These are phyloP conservation scores for Cronartium quercuum DNA, from an alignment of 1,284 basidiomycete species.

Conservation along the genomic window DNA sequence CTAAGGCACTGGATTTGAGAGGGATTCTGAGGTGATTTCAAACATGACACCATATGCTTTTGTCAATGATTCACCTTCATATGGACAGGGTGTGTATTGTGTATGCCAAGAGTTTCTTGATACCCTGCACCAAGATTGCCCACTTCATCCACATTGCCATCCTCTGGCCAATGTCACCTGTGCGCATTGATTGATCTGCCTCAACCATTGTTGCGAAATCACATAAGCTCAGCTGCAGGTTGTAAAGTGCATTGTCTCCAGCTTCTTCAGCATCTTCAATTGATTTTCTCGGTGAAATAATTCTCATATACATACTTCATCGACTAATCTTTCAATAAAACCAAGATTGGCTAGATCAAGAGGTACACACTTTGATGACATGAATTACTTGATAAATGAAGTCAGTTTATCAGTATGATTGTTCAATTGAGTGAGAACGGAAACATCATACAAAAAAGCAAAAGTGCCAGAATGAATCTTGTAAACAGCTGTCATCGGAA, in stretches of 20 bases:
- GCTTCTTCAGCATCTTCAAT: background rate
- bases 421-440: background rate
- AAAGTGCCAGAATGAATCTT: background rate
- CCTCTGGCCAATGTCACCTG: constrained; percentile 2
- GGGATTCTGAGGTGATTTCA: too few species aligned
- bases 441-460: background rate
- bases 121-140: constrained; percentile 16
- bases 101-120: background rate
- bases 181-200: background rate
- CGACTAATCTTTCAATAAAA: background rate
- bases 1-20: too few species aligned
- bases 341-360: background rate
- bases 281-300: background rate
- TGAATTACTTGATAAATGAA: background rate
- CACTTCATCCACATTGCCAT: background rate
- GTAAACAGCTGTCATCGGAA: background rate
- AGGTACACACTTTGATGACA: background rate
- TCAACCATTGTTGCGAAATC: constrained; percentile 1
- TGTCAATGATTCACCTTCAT: too few species aligned
- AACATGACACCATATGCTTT: too few species aligned
- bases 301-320: background rate
- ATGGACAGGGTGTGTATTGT: too few species aligned
- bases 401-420: background rate
- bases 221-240: background rate
- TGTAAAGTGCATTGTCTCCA: background rate